These are phyloP conservation scores for Metarhizium robertsii DNA, from an alignment of 2,329 filamentous ascomycete genomes.

Conservation along the genomic window DNA sequence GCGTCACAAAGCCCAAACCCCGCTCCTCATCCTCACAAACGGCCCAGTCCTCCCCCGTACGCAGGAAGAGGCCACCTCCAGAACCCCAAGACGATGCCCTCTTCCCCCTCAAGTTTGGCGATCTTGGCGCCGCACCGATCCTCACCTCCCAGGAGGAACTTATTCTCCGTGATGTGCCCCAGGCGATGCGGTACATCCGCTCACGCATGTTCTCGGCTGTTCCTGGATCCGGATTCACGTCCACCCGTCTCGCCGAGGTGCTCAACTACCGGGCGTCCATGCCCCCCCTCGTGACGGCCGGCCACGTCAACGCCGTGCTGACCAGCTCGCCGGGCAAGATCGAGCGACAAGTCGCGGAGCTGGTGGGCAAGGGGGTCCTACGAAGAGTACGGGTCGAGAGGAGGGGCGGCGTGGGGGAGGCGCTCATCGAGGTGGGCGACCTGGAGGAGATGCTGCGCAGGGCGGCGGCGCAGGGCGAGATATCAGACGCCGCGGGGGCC, in stretches of 20 bases:
- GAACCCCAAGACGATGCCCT: constrained; percentile 16
- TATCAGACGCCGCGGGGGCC: constrained; percentile 34
- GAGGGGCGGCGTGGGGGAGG: constrained; percentile 53
- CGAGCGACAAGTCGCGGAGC: constrained; percentile 57
- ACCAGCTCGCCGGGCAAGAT: constrained; percentile 45
- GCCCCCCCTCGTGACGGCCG: constrained; percentile 55
- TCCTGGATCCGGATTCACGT: constrained; percentile 55
- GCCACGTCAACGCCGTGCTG: constrained; percentile 57
- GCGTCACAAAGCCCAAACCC: constrained; percentile 23
- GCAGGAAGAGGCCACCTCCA: constrained; percentile 13
- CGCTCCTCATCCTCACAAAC: constrained; percentile 4
- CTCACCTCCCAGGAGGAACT: constrained; percentile 40
- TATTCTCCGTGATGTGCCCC: constrained; percentile 50
- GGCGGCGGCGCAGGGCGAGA: constrained; percentile 10
- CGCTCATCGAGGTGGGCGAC: constrained; percentile 48
- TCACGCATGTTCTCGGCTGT: constrained; percentile 54
- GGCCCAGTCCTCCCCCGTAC: constrained; percentile 9
- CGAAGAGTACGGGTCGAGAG: constrained; percentile 55
- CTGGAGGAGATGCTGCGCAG: constrained; percentile 39
- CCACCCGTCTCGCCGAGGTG: constrained; percentile 51
- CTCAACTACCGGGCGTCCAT: constrained; percentile 50
- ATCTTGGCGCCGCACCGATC: constrained; percentile 46
- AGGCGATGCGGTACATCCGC: constrained; percentile 55
- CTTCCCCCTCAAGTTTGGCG: constrained; percentile 44
- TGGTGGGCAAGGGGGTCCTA: constrained; percentile 46